Percentiles rank a stretch among this genome's conserved stretches.
Conservation (phyloP, 2,329 filamentous ascomycete species). For the Claviceps purpurea region DNA sequence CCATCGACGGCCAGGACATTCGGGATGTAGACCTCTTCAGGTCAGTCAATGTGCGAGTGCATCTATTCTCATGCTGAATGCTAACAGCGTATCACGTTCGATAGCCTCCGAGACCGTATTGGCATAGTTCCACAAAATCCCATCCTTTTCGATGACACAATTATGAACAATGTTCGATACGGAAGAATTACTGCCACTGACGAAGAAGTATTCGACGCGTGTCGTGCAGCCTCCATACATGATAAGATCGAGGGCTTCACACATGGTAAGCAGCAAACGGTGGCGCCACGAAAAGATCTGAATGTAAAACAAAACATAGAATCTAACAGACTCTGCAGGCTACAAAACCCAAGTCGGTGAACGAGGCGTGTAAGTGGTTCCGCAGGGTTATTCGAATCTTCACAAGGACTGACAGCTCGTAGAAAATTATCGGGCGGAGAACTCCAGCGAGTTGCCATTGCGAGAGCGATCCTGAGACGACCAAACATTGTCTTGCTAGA, state of each 20-base stretch:
- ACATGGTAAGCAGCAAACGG: slow-evolving; percentile 22
- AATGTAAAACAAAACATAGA: background rate
- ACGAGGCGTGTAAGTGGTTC: slow-evolving; percentile 29
- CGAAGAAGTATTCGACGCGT: slow-evolving; percentile 41
- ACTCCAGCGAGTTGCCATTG: slow-evolving; percentile 35
- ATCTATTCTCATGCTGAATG: background rate
- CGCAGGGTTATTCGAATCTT: background rate
- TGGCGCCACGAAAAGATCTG: background rate
- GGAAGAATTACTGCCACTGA: slow-evolving; percentile 39
- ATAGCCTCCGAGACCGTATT: slow-evolving; percentile 37
- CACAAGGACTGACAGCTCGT: slow-evolving; percentile 10
- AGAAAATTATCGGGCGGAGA: slow-evolving; percentile 46
- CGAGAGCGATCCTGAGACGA: slow-evolving; percentile 20
- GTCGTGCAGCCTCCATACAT: slow-evolving; percentile 42
- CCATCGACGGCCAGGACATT: slow-evolving; percentile 46
- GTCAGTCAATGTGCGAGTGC: slow-evolving; percentile 12
- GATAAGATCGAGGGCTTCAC: slow-evolving; percentile 43
- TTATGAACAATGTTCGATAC: slow-evolving; percentile 47
- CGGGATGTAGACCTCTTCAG: slow-evolving; percentile 41
- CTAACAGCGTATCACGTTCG: slow-evolving; percentile 9
- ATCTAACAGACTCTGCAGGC: slow-evolving; percentile 15
- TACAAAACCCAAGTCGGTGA: slow-evolving; percentile 39
- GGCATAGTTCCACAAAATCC: slow-evolving; percentile 44
- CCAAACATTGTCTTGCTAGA: slow-evolving; percentile 25
- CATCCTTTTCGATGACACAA: slow-evolving; percentile 42